Conservation (phyloP, 2,329 filamentous ascomycete species). For the Diplodia seriata region DNA sequence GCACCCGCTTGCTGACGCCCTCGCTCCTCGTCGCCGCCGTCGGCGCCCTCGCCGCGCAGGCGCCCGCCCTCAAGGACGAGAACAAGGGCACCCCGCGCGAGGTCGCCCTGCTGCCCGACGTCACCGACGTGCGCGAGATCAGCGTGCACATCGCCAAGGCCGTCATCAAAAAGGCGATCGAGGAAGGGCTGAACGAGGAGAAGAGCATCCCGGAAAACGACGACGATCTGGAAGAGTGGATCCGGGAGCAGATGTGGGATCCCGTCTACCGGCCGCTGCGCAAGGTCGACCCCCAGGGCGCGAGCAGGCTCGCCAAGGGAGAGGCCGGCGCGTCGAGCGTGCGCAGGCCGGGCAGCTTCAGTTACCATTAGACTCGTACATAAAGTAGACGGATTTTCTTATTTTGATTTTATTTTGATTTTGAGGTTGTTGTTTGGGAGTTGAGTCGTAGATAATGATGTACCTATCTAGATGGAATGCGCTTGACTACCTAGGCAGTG, state of each 20-base stretch:
- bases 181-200: conserved; percentile 71
- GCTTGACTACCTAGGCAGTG: background rate
- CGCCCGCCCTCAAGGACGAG: conserved; percentile 71
- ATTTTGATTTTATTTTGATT: too few relatives aligned
- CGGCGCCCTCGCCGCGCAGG: conserved; percentile 72
- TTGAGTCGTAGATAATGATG: background rate
- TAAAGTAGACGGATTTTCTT: too few relatives aligned
- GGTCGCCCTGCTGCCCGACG: conserved; percentile 74
- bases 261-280: conserved; percentile 70
- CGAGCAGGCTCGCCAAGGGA: conserved; percentile 66
- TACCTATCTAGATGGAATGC: background rate
- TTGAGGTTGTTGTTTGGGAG: background rate
- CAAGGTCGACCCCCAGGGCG: conserved; percentile 59
- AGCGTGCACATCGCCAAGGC: conserved; percentile 78
- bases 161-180: conserved; percentile 74
- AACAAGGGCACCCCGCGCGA: conserved; percentile 49
- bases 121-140: conserved; percentile 74
- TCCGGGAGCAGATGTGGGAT: conserved; percentile 81
- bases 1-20: conserved; percentile 71
- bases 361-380: background rate
- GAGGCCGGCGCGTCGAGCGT: conserved; percentile 58
- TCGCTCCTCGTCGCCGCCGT: conserved; percentile 84
- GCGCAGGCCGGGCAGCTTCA: conserved; percentile 36
- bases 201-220: conserved; percentile 67
- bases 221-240: conserved; percentile 70